Base-by-base conservation (phyloP, 2,329 filamentous ascomycete genomes). In the Achaetomium macrosporum region DNA sequence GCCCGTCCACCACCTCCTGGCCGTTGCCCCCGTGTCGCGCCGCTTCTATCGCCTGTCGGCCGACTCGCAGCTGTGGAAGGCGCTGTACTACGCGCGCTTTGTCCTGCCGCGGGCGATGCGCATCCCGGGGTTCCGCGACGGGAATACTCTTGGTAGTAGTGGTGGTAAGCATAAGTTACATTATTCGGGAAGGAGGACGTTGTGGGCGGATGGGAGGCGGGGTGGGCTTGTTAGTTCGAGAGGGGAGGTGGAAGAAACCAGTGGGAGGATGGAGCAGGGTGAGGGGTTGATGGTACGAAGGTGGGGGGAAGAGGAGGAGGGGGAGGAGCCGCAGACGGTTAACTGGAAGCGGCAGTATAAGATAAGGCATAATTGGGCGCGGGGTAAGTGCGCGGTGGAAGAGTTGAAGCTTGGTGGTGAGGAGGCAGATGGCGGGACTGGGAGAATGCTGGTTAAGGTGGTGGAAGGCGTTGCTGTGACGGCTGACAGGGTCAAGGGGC, bases 331-430 rank as follows among this genome's bases (percentile, higher is more conserved):
- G 30, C 41, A 78, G 60, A 64, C 80, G 8, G 76, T 86, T 19
- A 82, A 93, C 64, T 96, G 91, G 91, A 95, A 95, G 73, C 79
- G 81, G 56, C 87, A 93, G 63, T 97, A 95, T 69, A 89, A 86
- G 63, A 75, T 96, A 46, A 80, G 88, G 42, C 87, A 96, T 66
- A 97, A 97, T 70, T 97, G 93, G 93, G 81, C 87, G 1, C 82
- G 78, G 57, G 93, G 92, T 0, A 84, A 81, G 60, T 95, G 90
- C 63, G 85, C 82, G 36, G 82, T 96, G 12, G 84, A 87, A 35
- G 88, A 95, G 68, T 80, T 96, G 30, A 76, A 72, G 76, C 49
- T 72, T 57, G 52, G 64, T 31, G 43, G 53, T 16, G 61, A 63
- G 8, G 39, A 56, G 51, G 5, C 69, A 42, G 16, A 73, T 42